A percentile compares a stretch with the other conserved stretches of the same genome.
phyloP scores from a whole-genome alignment of 768 basidiomycete genomes.

The Russula sp. region DNA sequence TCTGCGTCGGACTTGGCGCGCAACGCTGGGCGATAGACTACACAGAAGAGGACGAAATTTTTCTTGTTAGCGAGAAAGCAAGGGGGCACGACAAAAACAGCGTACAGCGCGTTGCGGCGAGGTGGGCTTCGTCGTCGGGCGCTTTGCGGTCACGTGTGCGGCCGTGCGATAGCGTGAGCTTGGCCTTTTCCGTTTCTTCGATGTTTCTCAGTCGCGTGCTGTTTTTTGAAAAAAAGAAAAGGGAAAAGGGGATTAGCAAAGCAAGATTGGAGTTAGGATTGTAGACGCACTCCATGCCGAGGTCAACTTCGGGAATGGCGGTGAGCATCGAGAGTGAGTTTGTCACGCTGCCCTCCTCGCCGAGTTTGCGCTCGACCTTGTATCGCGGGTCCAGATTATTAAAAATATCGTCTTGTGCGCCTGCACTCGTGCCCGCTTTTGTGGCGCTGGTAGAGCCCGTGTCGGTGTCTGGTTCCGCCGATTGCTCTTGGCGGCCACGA shows the following conservation, averaged over 20 bases:
- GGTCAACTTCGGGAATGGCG: constrained; percentile 94
- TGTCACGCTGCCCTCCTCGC: constrained; percentile 89
- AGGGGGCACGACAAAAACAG: not conserved
- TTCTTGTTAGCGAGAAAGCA: not conserved
- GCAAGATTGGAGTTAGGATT: not conserved
- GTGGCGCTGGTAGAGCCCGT: not conserved
- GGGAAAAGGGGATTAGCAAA: not conserved
- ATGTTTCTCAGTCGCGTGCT: constrained; percentile 92
- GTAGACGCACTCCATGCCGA: constrained; percentile 90
- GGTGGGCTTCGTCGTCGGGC: constrained; percentile 66
- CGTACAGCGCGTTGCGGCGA: constrained; percentile 84
- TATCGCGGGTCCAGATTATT: constrained; percentile 64
- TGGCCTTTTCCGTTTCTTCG: constrained; percentile 95
- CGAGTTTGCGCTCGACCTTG: constrained; percentile 42
- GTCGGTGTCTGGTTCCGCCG: not conserved
- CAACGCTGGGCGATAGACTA: constrained; percentile 81
- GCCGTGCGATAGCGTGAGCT: constrained; percentile 73
- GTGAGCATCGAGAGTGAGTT: constrained; percentile 94
- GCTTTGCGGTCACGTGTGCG: constrained; percentile 49
- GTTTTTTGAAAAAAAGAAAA: not conserved
- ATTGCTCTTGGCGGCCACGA: constrained; percentile 42
- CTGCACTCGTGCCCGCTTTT: constrained; percentile 25
- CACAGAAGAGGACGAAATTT: not conserved
- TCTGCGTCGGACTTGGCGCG: constrained; percentile 82
- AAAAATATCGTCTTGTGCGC: constrained; percentile 63